A percentile compares a stretch with the other conserved stretches of the same genome.
phyloP scores from a whole-genome alignment of 305 asterid genomes.

The Fraxinus nigra region DNA sequence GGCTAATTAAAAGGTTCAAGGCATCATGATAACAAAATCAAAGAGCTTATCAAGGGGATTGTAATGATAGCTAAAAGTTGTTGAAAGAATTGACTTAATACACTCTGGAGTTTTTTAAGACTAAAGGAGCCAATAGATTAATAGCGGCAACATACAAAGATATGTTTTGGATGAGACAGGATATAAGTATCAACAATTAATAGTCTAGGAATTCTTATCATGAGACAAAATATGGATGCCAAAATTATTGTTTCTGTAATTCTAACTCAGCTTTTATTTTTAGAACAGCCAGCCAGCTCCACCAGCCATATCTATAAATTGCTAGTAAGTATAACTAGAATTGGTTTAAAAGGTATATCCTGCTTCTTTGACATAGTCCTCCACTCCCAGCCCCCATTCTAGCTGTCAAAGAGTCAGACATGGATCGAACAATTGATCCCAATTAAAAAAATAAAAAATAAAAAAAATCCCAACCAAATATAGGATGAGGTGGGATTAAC shows the following conservation, averaged over 20 bases:
- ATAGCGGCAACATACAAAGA: neutral
- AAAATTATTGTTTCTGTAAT: neutral
- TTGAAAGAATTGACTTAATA: neutral
- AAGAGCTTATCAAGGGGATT: neutral
- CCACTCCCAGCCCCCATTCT: neutral
- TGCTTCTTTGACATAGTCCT: neutral
- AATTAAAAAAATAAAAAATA: neutral
- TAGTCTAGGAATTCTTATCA: neutral
- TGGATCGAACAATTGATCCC: neutral
- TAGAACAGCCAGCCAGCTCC: neutral
- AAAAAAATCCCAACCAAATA: neutral
- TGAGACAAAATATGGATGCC: neutral
- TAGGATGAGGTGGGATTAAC: neutral
- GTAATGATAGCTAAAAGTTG: neutral
- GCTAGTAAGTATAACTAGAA: neutral
- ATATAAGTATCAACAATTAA: neutral
- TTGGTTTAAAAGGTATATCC: neutral
- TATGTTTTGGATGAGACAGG: neutral
- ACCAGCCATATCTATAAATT: neutral
- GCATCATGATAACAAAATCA: neutral
- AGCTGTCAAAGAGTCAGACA: neutral
- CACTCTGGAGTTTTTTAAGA: neutral
- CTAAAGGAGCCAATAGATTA: neutral
- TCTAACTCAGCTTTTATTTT: neutral
- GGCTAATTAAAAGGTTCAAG: neutral